These are phyloP conservation scores for Phytopythium oedochilum DNA, from an alignment of 352 stramenopile species.

Conservation along the genomic window DNA sequence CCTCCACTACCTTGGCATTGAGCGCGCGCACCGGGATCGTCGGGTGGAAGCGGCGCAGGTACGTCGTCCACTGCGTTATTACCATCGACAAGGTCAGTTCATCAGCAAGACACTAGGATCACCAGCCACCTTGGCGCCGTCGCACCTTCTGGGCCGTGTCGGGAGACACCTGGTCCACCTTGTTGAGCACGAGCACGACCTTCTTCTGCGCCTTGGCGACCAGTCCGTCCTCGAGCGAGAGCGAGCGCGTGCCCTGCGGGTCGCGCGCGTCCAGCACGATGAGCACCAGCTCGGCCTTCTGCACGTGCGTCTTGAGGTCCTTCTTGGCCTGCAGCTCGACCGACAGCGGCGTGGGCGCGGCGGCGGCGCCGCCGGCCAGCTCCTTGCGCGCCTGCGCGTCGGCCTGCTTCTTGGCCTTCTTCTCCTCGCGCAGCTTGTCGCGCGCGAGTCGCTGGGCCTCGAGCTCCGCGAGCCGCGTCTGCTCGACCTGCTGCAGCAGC, in stretches of 20 bases:
- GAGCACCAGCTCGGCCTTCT: conserved; percentile 57
- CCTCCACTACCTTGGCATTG: conserved; percentile 88
- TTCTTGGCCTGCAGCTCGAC: conserved; percentile 78
- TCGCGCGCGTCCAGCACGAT: conserved; percentile 97
- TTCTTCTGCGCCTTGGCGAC: conserved; percentile 94
- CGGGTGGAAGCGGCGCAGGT: conserved; percentile 92
- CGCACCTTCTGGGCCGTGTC: conserved; percentile 82
- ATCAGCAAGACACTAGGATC: conserved; percentile 14
- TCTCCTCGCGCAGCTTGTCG: conserved; percentile 56
- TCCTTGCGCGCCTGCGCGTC: conserved; percentile 24
- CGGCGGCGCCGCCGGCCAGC: conserved; percentile 14
- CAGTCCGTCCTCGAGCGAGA: conserved; percentile 93
- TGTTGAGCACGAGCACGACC: conserved; percentile 98
- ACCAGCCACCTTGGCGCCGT: not conserved
- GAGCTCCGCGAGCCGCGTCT: conserved; percentile 71
- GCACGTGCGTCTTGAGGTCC: conserved; percentile 72
- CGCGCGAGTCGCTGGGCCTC: conserved; percentile 56
- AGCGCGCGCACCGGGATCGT: conserved; percentile 89
- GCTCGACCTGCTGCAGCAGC: conserved; percentile 80
- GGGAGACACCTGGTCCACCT: conserved; percentile 95
- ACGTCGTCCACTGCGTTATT: conserved; percentile 80
- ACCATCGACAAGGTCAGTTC: conserved; percentile 11
- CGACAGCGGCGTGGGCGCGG: conserved; percentile 45
- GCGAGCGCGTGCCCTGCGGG: conserved; percentile 92
- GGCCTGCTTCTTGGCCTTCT: conserved; percentile 56